Conservation (phyloP, 805 yeast genomes). For the Candida incommunis region DNA sequence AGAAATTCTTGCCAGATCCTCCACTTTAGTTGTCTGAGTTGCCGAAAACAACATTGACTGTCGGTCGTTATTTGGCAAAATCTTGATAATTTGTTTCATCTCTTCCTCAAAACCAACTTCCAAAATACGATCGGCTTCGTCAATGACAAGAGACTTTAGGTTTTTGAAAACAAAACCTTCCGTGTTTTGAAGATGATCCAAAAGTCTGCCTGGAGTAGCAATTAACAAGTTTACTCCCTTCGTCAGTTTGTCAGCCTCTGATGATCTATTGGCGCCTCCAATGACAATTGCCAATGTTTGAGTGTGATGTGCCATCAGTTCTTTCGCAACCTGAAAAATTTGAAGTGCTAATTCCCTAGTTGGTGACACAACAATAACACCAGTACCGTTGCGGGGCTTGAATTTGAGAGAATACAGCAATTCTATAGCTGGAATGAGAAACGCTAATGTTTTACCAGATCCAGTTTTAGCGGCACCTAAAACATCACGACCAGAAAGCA, state of each 20-base stretch:
- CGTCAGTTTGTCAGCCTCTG: conserved; percentile 85
- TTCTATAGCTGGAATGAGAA: conserved; percentile 91
- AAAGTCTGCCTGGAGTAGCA: conserved; percentile 95
- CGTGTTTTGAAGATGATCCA: conserved; percentile 95
- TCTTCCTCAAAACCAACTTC: conserved; percentile 99
- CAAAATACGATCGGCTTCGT: conserved; percentile 95
- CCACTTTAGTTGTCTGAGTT: conserved; percentile 97
- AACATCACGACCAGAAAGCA: conserved; percentile 92
- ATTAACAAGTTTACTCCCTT: conserved; percentile 90
- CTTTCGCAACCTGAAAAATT: conserved; percentile 95
- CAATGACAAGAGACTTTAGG: conserved; percentile 84
- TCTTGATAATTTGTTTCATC: conserved; percentile 91
- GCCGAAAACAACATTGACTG: conserved; percentile 98
- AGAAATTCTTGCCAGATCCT: conserved; percentile 93
- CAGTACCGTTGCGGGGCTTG: conserved; percentile 97
- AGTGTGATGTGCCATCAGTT: conserved; percentile 75
- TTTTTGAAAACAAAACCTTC: conserved; percentile 88
- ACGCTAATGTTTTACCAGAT: conserved; percentile 95
- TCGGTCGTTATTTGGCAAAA: conserved; percentile 83
- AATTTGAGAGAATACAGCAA: conserved; percentile 77
- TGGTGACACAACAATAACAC: conserved; percentile 90
- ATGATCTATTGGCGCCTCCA: conserved; percentile 97
- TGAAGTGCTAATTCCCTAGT: conserved; percentile 96
- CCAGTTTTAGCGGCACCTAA: conserved; percentile 99
- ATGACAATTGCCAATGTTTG: conserved; percentile 95